phyloP scores from a whole-genome alignment of 495 filamentous ascomycete genomes.

The Xylaria venustula region DNA sequence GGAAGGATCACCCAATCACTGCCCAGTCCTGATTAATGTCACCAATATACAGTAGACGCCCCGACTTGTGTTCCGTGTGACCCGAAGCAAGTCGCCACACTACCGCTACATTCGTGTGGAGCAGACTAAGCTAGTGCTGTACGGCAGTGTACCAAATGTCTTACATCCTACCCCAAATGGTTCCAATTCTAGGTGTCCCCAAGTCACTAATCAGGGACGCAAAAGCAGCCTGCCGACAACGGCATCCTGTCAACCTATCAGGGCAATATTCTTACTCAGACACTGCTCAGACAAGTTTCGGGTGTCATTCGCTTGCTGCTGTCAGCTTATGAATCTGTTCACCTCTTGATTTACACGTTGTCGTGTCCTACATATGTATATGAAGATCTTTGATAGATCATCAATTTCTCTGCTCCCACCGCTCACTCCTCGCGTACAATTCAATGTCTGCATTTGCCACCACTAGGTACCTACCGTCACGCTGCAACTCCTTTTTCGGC shows the following conservation, averaged over 20 bases:
- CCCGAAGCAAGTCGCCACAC: neutral
- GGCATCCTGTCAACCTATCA: neutral
- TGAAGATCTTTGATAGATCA: too few relatives aligned
- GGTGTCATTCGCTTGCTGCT: neutral
- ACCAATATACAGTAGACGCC: neutral
- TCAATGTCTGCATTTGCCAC: too few relatives aligned
- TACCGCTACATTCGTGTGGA: neutral
- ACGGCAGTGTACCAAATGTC: too few relatives aligned
- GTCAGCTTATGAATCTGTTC: constrained; percentile 4
- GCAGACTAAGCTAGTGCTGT: neutral
- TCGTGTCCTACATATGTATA: too few relatives aligned
- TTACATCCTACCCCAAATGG: neutral
- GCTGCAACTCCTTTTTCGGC: too few relatives aligned
- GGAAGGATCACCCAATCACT: neutral
- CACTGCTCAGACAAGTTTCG: neutral
- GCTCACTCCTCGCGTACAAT: too few relatives aligned
- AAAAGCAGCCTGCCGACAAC: constrained; percentile 4
- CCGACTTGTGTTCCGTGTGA: neutral
- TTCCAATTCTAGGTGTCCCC: neutral
- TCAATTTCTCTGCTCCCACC: too few relatives aligned
- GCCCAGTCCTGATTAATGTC: too few relatives aligned
- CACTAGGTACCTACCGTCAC: too few relatives aligned
- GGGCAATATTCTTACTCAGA: constrained; percentile 3
- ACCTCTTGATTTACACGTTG: neutral
- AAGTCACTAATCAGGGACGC: constrained; percentile 1